These are phyloP conservation scores for Botrytis sinoallii DNA, from an alignment of 2,329 filamentous ascomycete genomes.

Conservation along the genomic window DNA sequence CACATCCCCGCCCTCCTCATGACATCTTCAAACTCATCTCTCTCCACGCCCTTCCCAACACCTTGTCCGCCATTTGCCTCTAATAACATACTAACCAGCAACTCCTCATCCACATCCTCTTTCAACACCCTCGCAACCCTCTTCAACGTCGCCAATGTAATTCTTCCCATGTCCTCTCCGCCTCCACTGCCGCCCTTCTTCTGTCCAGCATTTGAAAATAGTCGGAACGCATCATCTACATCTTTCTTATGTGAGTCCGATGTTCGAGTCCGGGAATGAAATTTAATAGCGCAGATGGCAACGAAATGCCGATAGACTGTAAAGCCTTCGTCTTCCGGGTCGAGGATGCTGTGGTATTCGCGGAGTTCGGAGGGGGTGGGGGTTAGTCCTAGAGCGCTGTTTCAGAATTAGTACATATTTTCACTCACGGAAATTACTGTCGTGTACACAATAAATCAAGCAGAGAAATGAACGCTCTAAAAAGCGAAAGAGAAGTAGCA, in stretches of 20 bases:
- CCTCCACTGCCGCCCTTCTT: conserved; percentile 41
- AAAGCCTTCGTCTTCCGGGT: conserved; percentile 76
- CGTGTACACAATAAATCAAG: neutral
- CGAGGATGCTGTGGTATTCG: conserved; percentile 76
- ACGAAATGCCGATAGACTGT: conserved; percentile 80
- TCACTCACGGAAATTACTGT: neutral
- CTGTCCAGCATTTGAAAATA: conserved; percentile 64
- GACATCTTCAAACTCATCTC: conserved; percentile 55
- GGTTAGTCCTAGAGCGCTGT: conserved; percentile 78
- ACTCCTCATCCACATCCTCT: conserved; percentile 78
- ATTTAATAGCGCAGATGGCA: conserved; percentile 81
- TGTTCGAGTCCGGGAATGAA: conserved; percentile 58
- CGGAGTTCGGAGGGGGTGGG: conserved; percentile 65
- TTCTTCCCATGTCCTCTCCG: conserved; percentile 49
- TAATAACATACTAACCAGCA: conserved; percentile 89
- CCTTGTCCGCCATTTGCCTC: conserved; percentile 85
- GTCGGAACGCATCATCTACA: conserved; percentile 74
- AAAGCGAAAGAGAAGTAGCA: conserved; percentile 9
- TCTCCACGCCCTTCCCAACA: conserved; percentile 65
- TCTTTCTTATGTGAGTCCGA: conserved; percentile 57
- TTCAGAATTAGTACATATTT: neutral
- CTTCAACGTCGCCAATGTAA: conserved; percentile 75
- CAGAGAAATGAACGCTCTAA: neutral
- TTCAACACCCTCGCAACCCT: conserved; percentile 77
- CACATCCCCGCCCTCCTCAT: conserved; percentile 37